Evolutionary conservation across 306 rosid genomes (phyloP).

Genomic region (Calophaca sinica): DNA sequence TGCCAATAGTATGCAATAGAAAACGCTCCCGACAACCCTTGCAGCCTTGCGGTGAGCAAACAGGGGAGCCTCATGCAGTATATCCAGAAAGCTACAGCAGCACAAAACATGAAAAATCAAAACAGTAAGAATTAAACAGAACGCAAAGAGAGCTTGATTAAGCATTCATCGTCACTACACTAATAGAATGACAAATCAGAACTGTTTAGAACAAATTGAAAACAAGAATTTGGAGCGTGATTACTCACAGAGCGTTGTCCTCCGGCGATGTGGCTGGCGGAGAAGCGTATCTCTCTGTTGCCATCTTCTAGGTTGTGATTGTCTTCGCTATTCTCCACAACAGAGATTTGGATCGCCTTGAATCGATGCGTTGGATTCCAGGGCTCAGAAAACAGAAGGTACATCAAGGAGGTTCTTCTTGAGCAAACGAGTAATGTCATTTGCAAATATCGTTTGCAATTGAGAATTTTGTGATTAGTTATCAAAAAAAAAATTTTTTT

Average conservation of each 20-base stretch:
- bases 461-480: background rate
- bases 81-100: conserved; percentile 77
- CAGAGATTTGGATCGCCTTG: conserved; percentile 7
- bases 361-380: conserved; percentile 18
- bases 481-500: too few relatives aligned
- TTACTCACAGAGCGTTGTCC: conserved; percentile 65
- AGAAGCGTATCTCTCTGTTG: conserved; percentile 66
- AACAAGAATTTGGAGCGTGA: background rate
- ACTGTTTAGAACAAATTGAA: background rate
- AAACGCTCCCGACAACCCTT: conserved; percentile 77
- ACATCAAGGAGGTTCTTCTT: background rate
- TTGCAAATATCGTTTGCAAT: background rate
- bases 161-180: background rate
- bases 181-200: background rate
- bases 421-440: conserved; percentile 1
- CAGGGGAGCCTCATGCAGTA: conserved; percentile 92
- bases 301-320: conserved; percentile 43
- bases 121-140: background rate
- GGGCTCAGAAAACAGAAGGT: conserved; percentile 15
- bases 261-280: conserved; percentile 57
- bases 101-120: conserved; percentile 1
- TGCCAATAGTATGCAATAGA: conserved; percentile 80
- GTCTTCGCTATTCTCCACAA: background rate
- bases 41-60: conserved; percentile 91
- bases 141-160: background rate